Evolutionary conservation across 352 stramenopile species (phyloP), one percentile per base, ranked within the genome.

Genomic region (Pseudoperonospora humuli): DNA sequence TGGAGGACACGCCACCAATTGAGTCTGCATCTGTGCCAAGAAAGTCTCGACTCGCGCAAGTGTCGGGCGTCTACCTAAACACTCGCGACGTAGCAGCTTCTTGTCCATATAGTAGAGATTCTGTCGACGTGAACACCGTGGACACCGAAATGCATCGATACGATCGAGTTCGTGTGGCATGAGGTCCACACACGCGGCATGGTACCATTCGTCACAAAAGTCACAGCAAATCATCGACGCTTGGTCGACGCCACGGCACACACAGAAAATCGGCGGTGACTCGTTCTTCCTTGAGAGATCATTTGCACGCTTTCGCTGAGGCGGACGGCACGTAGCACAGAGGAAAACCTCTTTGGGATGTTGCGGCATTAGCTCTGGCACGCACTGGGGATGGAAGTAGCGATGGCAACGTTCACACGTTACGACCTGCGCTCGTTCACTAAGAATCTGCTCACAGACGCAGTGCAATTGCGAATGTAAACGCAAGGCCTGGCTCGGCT

Each of bases 151-250:
- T 6, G 74, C 74, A 38, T 93, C 80, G 15, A 86, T 56, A 13
- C 45, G 49, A 7, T 82, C 71, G 51, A 93, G 75, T 1, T 70
- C 66, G 0, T 67, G 50, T 1, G 64, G 59, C 5, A 44, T 60
- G 35, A 93, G 73, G 0, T 71, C 71, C 39, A 93, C 86, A 40
- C 80, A 93, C 1, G 32, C 39, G 0, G 70, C 66, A 39, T 93
- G 80, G 39, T 90, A 93, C 80, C 80, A 93, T 61, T 93, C 80
- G 45, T 93, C 80, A 27, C 80, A 93, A 39, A 85, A 82, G 36
- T 93, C 80, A 45, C 80, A 93, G 58, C 80, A 93, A 35, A 93
- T 86, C 80, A 93, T 93, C 13, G 80, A 67, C n/a, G 65, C 45
- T 28, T 70, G 55, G 18, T 93, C 80, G 0, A 50, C 41, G 5